These are phyloP conservation scores for Cornus controversa DNA, from an alignment of 148 eudicot genomes.

Conservation along the genomic window DNA sequence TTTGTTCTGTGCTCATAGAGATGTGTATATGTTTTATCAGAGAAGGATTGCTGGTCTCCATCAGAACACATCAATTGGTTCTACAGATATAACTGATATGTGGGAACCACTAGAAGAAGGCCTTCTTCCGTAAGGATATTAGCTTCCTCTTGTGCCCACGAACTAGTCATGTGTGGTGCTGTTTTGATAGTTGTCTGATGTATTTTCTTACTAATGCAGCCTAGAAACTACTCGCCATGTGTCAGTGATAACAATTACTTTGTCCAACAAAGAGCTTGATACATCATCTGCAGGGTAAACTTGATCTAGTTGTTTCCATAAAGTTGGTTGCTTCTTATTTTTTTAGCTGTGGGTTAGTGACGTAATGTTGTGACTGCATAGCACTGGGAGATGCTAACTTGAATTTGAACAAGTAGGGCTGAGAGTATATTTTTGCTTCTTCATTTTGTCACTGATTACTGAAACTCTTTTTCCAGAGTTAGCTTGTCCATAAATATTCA, in stretches of 20 bases:
- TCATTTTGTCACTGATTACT: background rate
- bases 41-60: slow-evolving; percentile 63
- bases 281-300: slow-evolving; percentile 57
- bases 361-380: background rate
- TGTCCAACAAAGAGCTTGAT: slow-evolving; percentile 63
- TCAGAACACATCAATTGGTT: slow-evolving; percentile 56
- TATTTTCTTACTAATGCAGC: slow-evolving; percentile 28
- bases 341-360: background rate
- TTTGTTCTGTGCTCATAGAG: background rate
- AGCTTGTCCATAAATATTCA: background rate
- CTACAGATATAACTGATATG: slow-evolving; percentile 59
- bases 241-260: slow-evolving; percentile 59
- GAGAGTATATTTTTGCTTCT: no score
- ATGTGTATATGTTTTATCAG: slow-evolving; percentile 24
- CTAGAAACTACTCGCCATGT: slow-evolving; percentile 78
- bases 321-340: no score
- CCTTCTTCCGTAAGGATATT: slow-evolving; percentile 53
- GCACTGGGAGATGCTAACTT: background rate
- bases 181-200: background rate
- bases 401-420: no score
- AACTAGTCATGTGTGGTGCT: background rate
- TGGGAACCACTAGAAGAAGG: slow-evolving; percentile 82
- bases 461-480: no score
- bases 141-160: background rate
- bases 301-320: background rate